phyloP scores from a whole-genome alignment of 2,329 filamentous ascomycete species.

The Nemania serpens region DNA sequence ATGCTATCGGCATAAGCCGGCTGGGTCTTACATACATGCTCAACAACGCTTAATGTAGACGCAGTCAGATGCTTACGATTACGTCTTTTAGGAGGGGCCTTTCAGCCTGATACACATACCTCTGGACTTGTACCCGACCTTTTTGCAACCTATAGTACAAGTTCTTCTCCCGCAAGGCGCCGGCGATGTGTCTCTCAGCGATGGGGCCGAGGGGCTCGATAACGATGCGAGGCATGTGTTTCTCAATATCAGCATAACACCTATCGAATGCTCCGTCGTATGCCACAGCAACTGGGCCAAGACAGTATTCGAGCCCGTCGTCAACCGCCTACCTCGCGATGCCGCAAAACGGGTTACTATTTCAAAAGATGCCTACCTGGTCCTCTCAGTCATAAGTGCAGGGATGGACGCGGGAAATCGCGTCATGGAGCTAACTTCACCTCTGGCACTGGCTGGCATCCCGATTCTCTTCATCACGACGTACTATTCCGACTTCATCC shows the following conservation, averaged over 20 bases:
- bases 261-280: constrained; percentile 89
- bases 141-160: constrained; percentile 85
- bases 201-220: constrained; percentile 52
- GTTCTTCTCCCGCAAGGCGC: constrained; percentile 71
- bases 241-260: constrained; percentile 90
- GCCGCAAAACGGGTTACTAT: constrained; percentile 66
- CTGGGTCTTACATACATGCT: constrained; percentile 2
- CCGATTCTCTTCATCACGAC: constrained; percentile 99
- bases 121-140: constrained; percentile 73
- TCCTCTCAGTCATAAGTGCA: constrained; percentile 87
- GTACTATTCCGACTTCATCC: constrained; percentile 96
- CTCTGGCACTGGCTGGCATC: constrained; percentile 87
- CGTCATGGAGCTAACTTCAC: constrained; percentile 89
- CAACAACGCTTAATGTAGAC: neutral
- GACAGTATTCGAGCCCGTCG: constrained; percentile 74
- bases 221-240: constrained; percentile 72
- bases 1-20: constrained; percentile 15
- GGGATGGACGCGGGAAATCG: constrained; percentile 89
- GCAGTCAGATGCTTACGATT: constrained; percentile 19
- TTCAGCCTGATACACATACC: constrained; percentile 92
- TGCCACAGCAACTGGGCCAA: constrained; percentile 78
- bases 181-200: constrained; percentile 42
- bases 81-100: constrained; percentile 71
- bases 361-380: constrained; percentile 81
- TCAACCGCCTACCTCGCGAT: constrained; percentile 64